A percentile compares a stretch with the other conserved stretches of the same genome.
These are phyloP conservation scores for Avena atlantica DNA, from an alignment of 176 grass and related monocot genomes.

Conservation along the genomic window DNA sequence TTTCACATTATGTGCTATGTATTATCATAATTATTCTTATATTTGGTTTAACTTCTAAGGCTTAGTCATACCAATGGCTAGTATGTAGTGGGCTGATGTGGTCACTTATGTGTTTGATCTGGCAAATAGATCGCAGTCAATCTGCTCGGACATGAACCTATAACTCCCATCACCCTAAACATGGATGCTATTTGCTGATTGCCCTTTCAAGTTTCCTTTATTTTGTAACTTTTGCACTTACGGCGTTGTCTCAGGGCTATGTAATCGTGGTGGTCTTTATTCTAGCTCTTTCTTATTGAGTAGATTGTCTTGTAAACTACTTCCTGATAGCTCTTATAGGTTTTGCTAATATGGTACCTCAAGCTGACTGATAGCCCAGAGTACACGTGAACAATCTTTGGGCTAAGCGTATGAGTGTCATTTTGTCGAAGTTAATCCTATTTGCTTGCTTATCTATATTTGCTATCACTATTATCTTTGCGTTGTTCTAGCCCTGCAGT, in stretches of 20 bases:
- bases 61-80: constrained; percentile 27
- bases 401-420: not conserved
- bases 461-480: not conserved
- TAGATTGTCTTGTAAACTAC: constrained; percentile 14
- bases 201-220: not conserved
- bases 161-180: constrained; percentile 4
- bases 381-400: not conserved
- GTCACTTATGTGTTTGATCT: not conserved
- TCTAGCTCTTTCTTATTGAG: not conserved
- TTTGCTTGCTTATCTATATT: not conserved
- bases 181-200: constrained; percentile 13
- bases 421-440: not conserved
- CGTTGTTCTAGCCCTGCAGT: not conserved
- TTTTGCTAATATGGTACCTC: not conserved
- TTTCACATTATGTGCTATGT: constrained; percentile 2
- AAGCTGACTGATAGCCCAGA: not conserved
- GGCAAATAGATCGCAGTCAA: constrained; percentile 9
- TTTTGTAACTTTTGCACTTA: not conserved
- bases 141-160: not conserved
- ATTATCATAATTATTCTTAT: not conserved
- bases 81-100: not conserved
- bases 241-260: not conserved
- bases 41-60: not conserved
- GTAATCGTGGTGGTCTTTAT: constrained; percentile 8
- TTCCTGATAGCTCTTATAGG: not conserved